Evolutionary conservation across 306 rosid species (phyloP), one percentile per base, ranked within the genome.

Genomic region (Vicia faba): DNA sequence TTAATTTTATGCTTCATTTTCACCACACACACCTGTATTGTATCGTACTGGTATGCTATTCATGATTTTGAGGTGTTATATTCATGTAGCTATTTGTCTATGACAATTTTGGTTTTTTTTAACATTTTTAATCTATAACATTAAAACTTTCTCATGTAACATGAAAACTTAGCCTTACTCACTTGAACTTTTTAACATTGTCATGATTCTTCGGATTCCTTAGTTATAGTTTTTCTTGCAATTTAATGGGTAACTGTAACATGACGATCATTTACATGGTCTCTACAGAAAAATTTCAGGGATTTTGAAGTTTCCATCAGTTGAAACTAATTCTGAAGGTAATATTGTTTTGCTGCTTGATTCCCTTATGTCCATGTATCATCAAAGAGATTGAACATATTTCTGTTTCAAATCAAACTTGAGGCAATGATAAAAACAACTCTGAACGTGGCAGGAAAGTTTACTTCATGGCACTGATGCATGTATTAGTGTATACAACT

Each of bases 281-380:
- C 92, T 93, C 18, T 90, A 80, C 72, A 85, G 97, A 73, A 86
- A 59, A 80, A 97, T 91, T 39, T 43, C 80, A 19, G 90, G 84
- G 61, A 44, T 93, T 80, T 81, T 93, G 90, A 90, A 88, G 82
- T 91, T 87, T 79, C 87, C 96, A 44, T 20, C 84, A 2, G 31
- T 48, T 70, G 91, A 84, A 56, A 53, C 77, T 9, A 70, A 82
- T 61, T 84, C 80, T 7, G 75, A 83, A 77, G 92, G 96, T 86
- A 75, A 35, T 28, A 33, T 63, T 69, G 5, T 36, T 28, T 49
- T 25, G 56, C 62, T 66, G 19, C 60, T 49, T 44, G 68, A 48
- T 60, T 61, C 40, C 67, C 40, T 6, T 13, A 23, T 18, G 59
- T 31, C 20, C 68, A 40, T 59, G 33, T 56, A n/a, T 31, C 36